Evolutionary conservation across 768 basidiomycete genomes (phyloP).

Genomic region (Mycena albidolilacea): DNA sequence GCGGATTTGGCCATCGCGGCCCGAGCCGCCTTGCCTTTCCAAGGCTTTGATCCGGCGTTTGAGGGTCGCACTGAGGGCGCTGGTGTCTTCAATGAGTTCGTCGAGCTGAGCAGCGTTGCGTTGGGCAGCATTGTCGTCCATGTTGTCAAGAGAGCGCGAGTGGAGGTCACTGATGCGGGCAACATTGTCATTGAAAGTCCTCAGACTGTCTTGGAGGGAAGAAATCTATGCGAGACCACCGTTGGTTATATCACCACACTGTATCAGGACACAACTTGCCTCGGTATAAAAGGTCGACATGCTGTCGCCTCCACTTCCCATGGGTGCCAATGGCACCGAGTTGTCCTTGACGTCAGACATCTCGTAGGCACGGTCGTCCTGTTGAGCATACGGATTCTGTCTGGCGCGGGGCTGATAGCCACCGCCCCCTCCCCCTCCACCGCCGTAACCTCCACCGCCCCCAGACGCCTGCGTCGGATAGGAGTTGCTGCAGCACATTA

Average conservation of each 20-base stretch:
- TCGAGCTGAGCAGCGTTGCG: conserved; percentile 76
- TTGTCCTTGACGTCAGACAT: conserved; percentile 77
- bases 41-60: conserved; percentile 83
- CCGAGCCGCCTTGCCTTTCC: conserved; percentile 75
- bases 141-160: conserved; percentile 80
- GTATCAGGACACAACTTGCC: conserved; percentile 56
- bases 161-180: conserved; percentile 79
- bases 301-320: conserved; percentile 58
- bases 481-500: conserved; percentile 61
- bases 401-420: conserved; percentile 64
- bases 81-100: conserved; percentile 79
- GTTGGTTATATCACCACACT: not conserved
- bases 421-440: conserved; percentile 47
- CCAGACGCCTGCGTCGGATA: conserved; percentile 79
- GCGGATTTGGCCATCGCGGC: conserved; percentile 80
- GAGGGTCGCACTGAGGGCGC: conserved; percentile 75
- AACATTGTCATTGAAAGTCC: conserved; percentile 79
- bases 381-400: conserved; percentile 76
- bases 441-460: conserved; percentile 48
- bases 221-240: conserved; percentile 68
- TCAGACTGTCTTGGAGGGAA: conserved; percentile 79
- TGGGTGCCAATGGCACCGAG: conserved; percentile 62
- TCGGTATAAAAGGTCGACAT: conserved; percentile 85
- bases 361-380: conserved; percentile 77
- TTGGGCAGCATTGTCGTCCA: conserved; percentile 77